Base-by-base conservation (phyloP, 306 rosid genomes). In the Inga oerstediana region DNA sequence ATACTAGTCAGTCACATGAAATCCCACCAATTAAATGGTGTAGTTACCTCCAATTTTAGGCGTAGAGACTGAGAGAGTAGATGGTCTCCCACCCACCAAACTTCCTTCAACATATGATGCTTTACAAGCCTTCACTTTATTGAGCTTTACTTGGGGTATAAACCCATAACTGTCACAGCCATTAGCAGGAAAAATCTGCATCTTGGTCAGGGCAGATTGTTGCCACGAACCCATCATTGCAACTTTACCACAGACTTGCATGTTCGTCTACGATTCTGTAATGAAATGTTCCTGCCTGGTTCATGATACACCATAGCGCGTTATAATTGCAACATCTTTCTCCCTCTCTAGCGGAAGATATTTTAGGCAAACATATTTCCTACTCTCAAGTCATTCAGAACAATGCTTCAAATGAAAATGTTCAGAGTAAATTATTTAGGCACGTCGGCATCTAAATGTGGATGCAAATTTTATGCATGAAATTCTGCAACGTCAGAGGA, bases 41-140 rank as follows among this genome's bases (percentile, higher is more conserved):
- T 10, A 41, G 41, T 68, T 85, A 94, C 98, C 97, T 84, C 91
- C 90, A 86, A 84, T 87, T 84, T 88, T 84, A 68, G 93, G 91
- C 72, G 56, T 89, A 66, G 90, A 49, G 68, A 81, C 79, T 27
- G 89, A 78, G n/a, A 75, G 69, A 54, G 95, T 79, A 44, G 94
- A 81, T 73, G 91, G 79, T 20, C 54, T 87, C 75, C 94, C 98
- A 41, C 91, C 72, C 72, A 86, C 90, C 77, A 91, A 48, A 82
- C 89, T 85, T 78, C 88, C 95, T 87, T 82, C 87, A 70, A 85
- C 81, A 67, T 68, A 80, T 27, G 86, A 90, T 67, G 91, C 84
- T 78, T 80, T 89, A 85, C 84, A 72, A 0, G 88, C 88, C 77
- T 88, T 94, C 75, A 85, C 69, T 27, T 35, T 61, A 44, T 69